Evolutionary conservation across 768 basidiomycete genomes (phyloP), one percentile per base, ranked within the genome.

Genomic region (Tylopilus sp.): DNA sequence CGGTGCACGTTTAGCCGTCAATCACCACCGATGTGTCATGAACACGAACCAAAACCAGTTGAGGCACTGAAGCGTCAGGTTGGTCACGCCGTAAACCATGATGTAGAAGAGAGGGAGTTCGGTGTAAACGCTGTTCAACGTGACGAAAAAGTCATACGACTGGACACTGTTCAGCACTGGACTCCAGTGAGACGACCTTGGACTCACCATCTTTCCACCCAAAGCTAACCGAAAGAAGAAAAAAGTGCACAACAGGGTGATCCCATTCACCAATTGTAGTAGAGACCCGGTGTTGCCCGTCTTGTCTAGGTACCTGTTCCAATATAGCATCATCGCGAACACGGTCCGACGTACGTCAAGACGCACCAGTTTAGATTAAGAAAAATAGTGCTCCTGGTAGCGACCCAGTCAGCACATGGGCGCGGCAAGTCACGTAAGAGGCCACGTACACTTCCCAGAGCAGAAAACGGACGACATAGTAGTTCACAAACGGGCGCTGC

Each of bases 291-390:
- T 89, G 48, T 76, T 82, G 42, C 82, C 80, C 16, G 78, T 84
- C 67, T 92, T 91, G 67, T 92, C 89, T 55, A 92, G 65, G 69
- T 85, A 86, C 84, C 86, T 88, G 46, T 10, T 50, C 41, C 28
- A 14, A 48, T 7, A 30, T 53, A 17, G 21, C 28, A 44, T 40
- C 45, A 44, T 29, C 13, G 12, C 25, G 24, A 44, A 33, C 30
- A 30, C 19, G 25, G 19, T 30, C 7, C 2, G 40, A 25, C 30
- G 9, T 10, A 37, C 38, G 16, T 19, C 14, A 28, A 19, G 48
- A 66, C 75, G 55, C 59, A 92, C 91, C 91, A 93, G 57, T 94
- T 90, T 50, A 89, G 82, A 61, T 96, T 89, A 56, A 96, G 74
- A 71, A 95, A 92, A 53, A 92, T 81, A 0, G 92, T 95, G 72